These are phyloP conservation scores for Fagus crenata DNA, from an alignment of 306 rosid species.

Conservation along the genomic window DNA sequence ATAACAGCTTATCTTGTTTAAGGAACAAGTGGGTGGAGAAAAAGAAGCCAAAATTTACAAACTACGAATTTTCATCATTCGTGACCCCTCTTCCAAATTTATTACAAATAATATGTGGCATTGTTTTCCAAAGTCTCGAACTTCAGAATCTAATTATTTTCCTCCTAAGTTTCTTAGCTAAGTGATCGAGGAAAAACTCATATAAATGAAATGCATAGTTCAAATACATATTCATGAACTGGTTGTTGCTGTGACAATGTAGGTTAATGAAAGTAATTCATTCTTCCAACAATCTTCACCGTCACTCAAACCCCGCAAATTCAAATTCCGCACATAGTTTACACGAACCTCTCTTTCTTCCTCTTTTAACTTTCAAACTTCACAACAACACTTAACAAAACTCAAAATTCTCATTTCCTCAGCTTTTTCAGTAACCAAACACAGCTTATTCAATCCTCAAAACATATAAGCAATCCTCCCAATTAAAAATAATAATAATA, in stretches of 20 bases:
- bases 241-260: not conserved
- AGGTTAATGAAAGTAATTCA: constrained; percentile 1
- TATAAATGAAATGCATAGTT: not conserved
- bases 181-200: not conserved
- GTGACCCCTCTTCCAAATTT: not conserved
- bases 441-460: not conserved
- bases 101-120: not conserved
- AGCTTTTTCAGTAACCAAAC: not conserved
- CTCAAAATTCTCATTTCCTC: not conserved
- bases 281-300: constrained; percentile 11
- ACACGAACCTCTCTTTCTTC: not conserved
- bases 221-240: not conserved
- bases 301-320: not conserved
- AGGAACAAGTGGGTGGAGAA: too few species aligned
- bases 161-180: not conserved
- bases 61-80: not conserved
- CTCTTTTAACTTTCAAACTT: not conserved
- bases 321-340: not conserved
- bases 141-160: not conserved
- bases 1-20: not conserved
- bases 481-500: not conserved
- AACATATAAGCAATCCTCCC: not conserved
- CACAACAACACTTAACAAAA: not conserved
- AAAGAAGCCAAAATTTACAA: not conserved
- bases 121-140: not conserved